Base-by-base conservation (phyloP, 2,329 filamentous ascomycete species). In the Trichoderma atroviride region DNA sequence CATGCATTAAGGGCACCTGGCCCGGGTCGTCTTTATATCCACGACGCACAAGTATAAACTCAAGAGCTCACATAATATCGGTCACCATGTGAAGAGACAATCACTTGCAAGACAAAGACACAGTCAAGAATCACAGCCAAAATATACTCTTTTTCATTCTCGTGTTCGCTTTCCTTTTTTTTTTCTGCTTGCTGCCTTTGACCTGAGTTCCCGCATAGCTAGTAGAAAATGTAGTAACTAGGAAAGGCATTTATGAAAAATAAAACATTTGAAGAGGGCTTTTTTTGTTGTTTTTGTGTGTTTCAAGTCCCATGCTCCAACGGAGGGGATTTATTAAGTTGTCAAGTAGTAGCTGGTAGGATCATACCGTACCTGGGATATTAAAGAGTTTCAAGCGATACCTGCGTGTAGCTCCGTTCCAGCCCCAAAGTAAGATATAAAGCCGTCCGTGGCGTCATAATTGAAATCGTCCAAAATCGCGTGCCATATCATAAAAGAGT, bases 381-480 rank as follows among this genome's bases (percentile, higher is more conserved):
- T 72, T 73, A 68, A 40, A 73, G 73, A 75, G 72, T 64, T 74
- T 73, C 73, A 73, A 74, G 72, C 74, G 72, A 72, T 71, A 75
- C 70, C 67, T 43, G 62, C 72, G 71, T 70, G 70, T 72, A 76
- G 70, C 71, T 77, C 71, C 74, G 70, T 68, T 70, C 71, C 71
- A 71, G 67, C 73, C 73, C 68, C 63, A 74, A 74, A 69, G 73
- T 43, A 71, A 74, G 72, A 73, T 75, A 71, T 70, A 74, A 72
- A 72, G 69, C 70, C 72, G 72, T 75, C 73, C 70, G 69, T 75
- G 72, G 70, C 73, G 75, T 76, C 73, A 73, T 80, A 80, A 78
- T 75, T 78, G 74, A 80, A 79, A 75, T 79, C 75, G 76, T 80
- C 75, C 72, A 77, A 50, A 81, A 77, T 79, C 77, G 78, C 77